Conservation (phyloP, 805 yeast genomes). For the Saccharomycopsis synnaedendra region DNA sequence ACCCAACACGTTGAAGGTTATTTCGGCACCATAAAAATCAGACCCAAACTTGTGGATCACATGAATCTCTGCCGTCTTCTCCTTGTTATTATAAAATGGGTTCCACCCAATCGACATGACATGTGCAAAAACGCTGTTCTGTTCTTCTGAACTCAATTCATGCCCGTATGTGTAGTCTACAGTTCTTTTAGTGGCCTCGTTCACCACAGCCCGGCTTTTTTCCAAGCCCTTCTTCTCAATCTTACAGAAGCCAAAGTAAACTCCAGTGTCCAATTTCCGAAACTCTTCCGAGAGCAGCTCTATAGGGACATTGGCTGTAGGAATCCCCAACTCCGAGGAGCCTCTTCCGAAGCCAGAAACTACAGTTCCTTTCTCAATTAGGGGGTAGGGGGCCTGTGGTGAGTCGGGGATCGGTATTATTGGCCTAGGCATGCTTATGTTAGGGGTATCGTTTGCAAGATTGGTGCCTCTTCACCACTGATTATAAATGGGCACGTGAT, state of each 20-base stretch:
- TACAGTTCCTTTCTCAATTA: conserved; percentile 34
- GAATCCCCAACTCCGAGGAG: conserved; percentile 84
- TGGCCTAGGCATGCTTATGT: conserved; percentile 8
- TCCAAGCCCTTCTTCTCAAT: conserved; percentile 19
- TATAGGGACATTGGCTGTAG: conserved; percentile 85
- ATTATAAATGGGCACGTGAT: too few species aligned
- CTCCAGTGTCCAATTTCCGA: conserved; percentile 53
- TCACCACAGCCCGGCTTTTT: conserved; percentile 4
- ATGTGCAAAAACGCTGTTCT: conserved; percentile 56
- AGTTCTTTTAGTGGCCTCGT: conserved; percentile 22
- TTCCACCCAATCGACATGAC: conserved; percentile 96
- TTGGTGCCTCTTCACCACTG: too few species aligned
- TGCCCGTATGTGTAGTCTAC: conserved; percentile 56
- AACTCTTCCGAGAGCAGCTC: conserved; percentile 31
- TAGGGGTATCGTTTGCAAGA: neutral
- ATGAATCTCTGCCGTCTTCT: conserved; percentile 81
- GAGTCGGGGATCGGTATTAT: conserved; percentile 26
- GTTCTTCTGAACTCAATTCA: conserved; percentile 27
- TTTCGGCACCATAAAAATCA: conserved; percentile 73
- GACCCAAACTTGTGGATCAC: conserved; percentile 56
- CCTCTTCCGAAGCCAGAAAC: conserved; percentile 93
- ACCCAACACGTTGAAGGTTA: conserved; percentile 67
- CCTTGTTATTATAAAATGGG: conserved; percentile 74
- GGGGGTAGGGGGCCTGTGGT: conserved; percentile 38
- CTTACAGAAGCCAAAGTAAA: conserved; percentile 75